Conservation (phyloP, 2,329 filamentous ascomycete species). For the Lachnellula cervina region DNA sequence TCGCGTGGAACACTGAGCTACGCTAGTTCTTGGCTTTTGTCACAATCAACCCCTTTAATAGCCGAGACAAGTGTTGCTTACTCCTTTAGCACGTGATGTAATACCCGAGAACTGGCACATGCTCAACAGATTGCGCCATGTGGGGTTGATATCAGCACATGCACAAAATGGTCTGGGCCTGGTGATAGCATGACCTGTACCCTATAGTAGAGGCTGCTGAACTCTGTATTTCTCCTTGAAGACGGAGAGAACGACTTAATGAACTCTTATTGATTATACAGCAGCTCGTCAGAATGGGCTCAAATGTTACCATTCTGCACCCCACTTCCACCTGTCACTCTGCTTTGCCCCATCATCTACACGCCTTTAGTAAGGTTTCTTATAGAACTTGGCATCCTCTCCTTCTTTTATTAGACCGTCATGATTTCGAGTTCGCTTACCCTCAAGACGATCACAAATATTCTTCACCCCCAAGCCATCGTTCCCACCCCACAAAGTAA, state of each 20-base stretch:
- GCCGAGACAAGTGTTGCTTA: too few relatives aligned
- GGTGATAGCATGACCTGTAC: neutral
- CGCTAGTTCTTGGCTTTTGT: too few relatives aligned
- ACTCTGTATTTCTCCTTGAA: neutral
- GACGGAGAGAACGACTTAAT: too few relatives aligned
- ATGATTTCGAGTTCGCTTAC: constrained; percentile 18
- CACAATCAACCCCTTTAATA: too few relatives aligned
- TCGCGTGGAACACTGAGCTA: too few relatives aligned
- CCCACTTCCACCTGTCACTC: neutral
- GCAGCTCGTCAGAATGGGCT: neutral
- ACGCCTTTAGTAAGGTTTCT: neutral
- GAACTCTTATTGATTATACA: neutral
- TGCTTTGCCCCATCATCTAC: neutral
- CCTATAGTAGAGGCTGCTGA: neutral
- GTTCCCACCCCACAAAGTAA: neutral
- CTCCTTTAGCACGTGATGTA: too few relatives aligned
- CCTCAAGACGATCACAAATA: constrained; percentile 9
- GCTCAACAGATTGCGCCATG: neutral
- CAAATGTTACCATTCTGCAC: neutral
- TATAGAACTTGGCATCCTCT: neutral
- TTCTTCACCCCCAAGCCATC: constrained; percentile 3
- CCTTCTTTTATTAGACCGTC: neutral
- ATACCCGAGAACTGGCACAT: neutral
- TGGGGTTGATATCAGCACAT: neutral
- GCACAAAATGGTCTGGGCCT: neutral